A percentile compares a stretch with the other conserved stretches of the same genome.
Evolutionary conservation across 2,329 filamentous ascomycete species (phyloP).

Genomic region (Mariannaea elegans): DNA sequence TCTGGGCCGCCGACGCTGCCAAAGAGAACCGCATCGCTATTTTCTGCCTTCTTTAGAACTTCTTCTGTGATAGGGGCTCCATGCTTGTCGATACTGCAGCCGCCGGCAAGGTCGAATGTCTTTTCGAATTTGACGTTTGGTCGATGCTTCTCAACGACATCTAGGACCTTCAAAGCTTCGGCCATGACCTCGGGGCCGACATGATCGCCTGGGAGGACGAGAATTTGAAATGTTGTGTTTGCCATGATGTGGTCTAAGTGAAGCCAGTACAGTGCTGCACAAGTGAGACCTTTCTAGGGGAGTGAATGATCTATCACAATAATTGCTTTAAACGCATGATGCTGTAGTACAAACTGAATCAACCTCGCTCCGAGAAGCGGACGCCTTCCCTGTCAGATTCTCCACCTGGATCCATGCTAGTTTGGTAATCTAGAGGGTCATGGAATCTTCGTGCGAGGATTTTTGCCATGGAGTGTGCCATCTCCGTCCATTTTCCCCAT

Average conservation of each 20-base stretch:
- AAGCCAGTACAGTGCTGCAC: no score
- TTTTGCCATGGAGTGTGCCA: background rate
- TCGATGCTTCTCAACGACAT: conserved; percentile 48
- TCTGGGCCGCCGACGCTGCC: conserved; percentile 59
- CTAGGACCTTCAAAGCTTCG: conserved; percentile 57
- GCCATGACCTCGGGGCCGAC: conserved; percentile 57
- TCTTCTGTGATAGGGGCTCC: conserved; percentile 54
- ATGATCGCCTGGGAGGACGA: conserved; percentile 57
- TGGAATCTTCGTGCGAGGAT: no score
- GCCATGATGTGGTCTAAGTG: conserved; percentile 3
- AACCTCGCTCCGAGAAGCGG: no score
- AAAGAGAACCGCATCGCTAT: conserved; percentile 56
- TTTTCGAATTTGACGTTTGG: conserved; percentile 43
- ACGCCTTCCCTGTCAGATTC: no score
- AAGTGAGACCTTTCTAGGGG: no score
- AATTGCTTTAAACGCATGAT: no score
- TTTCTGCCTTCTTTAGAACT: conserved; percentile 51
- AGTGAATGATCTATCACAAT: no score
- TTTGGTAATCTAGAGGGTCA: no score
- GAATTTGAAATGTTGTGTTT: conserved; percentile 41
- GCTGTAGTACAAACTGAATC: no score
- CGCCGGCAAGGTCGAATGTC: conserved; percentile 42
- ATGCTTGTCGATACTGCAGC: conserved; percentile 55
- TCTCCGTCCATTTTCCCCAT: background rate
- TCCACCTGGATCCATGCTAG: no score